A percentile compares a stretch with the other conserved stretches of the same genome.
These are phyloP conservation scores for Talaromyces rugulosus DNA, from an alignment of 2,329 filamentous ascomycete species.

Conservation along the genomic window DNA sequence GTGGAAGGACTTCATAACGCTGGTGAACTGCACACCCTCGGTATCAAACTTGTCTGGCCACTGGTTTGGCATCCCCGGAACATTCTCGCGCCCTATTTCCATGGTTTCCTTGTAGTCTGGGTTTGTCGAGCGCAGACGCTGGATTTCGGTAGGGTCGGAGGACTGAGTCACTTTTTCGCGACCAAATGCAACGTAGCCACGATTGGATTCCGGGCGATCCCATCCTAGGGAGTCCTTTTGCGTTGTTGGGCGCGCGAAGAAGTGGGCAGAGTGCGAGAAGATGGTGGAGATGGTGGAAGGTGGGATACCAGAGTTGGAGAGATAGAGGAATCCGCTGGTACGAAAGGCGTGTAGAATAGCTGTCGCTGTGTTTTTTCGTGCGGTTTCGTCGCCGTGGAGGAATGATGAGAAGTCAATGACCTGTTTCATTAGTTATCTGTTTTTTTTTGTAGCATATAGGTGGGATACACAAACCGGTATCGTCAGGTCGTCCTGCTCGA, in stretches of 20 bases:
- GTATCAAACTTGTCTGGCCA: conserved; percentile 63
- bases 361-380: conserved; percentile 63
- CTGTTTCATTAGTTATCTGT: conserved; percentile 36
- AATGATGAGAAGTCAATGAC: conserved; percentile 76
- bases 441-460: not conserved
- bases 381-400: conserved; percentile 56
- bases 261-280: conserved; percentile 64
- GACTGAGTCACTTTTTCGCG: conserved; percentile 67
- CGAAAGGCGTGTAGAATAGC: conserved; percentile 78
- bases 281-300: conserved; percentile 54
- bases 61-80: conserved; percentile 65
- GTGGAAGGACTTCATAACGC: conserved; percentile 72
- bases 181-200: conserved; percentile 66
- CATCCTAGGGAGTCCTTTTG: conserved; percentile 65
- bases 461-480: conserved; percentile 30
- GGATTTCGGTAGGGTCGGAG: conserved; percentile 54
- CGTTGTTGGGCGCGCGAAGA: conserved; percentile 61
- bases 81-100: conserved; percentile 58
- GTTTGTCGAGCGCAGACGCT: conserved; percentile 50
- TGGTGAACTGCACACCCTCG: conserved; percentile 59
- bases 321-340: conserved; percentile 82
- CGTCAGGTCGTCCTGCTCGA: conserved; percentile 41
- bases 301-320: conserved; percentile 72
- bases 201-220: conserved; percentile 68
- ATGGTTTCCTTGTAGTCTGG: conserved; percentile 56